phyloP scores from a whole-genome alignment of 345 rosid species.

The Streptanthus diversifolius region DNA sequence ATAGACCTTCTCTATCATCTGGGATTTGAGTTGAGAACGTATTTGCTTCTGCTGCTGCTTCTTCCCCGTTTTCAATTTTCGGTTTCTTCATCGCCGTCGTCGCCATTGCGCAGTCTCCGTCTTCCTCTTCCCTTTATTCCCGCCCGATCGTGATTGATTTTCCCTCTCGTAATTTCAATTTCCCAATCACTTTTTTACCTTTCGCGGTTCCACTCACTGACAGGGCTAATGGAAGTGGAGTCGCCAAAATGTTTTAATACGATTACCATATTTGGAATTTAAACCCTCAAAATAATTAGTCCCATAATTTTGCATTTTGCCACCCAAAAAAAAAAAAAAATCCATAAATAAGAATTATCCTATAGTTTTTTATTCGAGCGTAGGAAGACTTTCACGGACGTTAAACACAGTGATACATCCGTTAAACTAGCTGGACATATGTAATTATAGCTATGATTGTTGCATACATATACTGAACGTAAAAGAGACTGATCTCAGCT shows the following conservation, averaged over 20 bases:
- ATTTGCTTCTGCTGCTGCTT: background rate
- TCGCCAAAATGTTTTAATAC: background rate
- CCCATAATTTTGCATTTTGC: background rate
- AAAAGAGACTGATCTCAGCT: background rate
- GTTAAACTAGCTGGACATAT: background rate
- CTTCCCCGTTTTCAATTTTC: constrained; percentile 27
- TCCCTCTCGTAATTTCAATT: constrained; percentile 28
- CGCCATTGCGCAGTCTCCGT: background rate
- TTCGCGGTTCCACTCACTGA: constrained; percentile 4
- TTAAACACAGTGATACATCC: background rate
- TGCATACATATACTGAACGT: background rate
- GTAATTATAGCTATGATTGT: background rate
- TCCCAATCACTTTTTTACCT: background rate
- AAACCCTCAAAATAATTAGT: no score
- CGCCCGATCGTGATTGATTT: constrained; percentile 17
- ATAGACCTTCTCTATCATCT: constrained; percentile 26
- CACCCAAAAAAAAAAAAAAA: background rate
- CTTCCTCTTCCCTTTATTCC: constrained; percentile 2
- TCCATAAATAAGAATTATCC: background rate
- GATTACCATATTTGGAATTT: background rate
- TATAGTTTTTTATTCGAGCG: background rate
- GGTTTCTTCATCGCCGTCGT: constrained; percentile 26
- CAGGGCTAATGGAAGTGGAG: constrained; percentile 12
- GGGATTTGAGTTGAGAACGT: constrained; percentile 18
- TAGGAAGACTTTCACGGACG: no score